Evolutionary conservation across 345 rosid genomes (phyloP), one percentile per base, ranked within the genome.

Genomic region (Passiflora organensis): DNA sequence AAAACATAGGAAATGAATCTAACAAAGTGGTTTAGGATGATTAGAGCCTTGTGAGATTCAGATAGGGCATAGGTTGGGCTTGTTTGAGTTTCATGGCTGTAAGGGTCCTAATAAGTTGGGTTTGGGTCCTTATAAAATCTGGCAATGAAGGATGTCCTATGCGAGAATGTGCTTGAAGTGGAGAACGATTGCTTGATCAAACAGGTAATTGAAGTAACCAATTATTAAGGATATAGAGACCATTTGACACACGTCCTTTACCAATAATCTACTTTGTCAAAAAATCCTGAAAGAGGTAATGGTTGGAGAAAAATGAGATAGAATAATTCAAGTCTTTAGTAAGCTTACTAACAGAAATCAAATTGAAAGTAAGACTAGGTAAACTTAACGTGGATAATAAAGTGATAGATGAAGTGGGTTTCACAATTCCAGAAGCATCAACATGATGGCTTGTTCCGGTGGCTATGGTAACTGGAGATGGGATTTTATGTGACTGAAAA

Each of bases 201-300:
- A n/a, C 53, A 13, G 25, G 0, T 3, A n/a, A 25, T 3, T 6
- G 0, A 0, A 19, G 34, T 0, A 32, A 52, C n/a, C n/a, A n/a
- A n/a, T n/a, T n/a, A n/a, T n/a, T n/a, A n/a, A n/a, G n/a, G n/a
- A n/a, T n/a, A n/a, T n/a, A n/a, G n/a, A n/a, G n/a, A n/a, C n/a
- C n/a, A n/a, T n/a, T n/a, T n/a, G n/a, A n/a, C n/a, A n/a, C n/a
- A n/a, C n/a, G n/a, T n/a, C n/a, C n/a, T n/a, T n/a, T n/a, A n/a
- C n/a, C n/a, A n/a, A n/a, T n/a, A 32, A 34, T 17, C 6, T 2
- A 0, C 22, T 52, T 52, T 0, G 43, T 52, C 23, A 9, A 1
- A 32, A 52, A 43, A 52, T 34, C 56, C 43, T 52, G 15, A 52
- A 34, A 52, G 0, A 52, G 11, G 11, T n/a, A 52, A 16, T 52